phyloP scores from a whole-genome alignment of 495 filamentous ascomycete species.

The Talaromyces ruber region DNA sequence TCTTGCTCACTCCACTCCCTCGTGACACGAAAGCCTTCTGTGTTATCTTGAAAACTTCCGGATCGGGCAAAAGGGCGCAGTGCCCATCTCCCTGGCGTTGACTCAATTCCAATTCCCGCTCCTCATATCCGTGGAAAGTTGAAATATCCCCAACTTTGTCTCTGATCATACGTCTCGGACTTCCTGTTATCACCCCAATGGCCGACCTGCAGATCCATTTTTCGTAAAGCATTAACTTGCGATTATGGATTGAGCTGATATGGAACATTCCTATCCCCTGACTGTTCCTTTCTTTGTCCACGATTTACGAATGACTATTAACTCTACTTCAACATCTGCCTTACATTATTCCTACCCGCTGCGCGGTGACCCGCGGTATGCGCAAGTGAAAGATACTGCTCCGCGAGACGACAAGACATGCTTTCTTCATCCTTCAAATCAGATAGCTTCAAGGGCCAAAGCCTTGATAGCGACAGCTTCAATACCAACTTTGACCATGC shows the following conservation, averaged over 20 bases:
- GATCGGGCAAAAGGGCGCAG: background rate
- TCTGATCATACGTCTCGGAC: background rate
- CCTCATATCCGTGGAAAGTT: background rate
- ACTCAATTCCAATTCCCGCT: background rate
- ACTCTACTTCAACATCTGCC: background rate
- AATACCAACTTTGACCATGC: slow-evolving; percentile 63
- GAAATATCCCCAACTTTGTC: background rate
- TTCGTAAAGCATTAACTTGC: slow-evolving; percentile 7
- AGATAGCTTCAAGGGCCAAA: slow-evolving; percentile 26
- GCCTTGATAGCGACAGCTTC: slow-evolving; percentile 44
- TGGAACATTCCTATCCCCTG: background rate
- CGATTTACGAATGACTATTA: background rate
- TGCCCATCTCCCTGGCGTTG: background rate
- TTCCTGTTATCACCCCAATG: background rate
- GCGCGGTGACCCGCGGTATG: slow-evolving; percentile 19
- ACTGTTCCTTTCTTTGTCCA: background rate
- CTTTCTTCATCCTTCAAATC: slow-evolving; percentile 30
- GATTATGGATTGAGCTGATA: slow-evolving; percentile 4
- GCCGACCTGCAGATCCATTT: background rate
- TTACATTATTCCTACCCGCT: background rate
- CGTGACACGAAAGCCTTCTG: background rate
- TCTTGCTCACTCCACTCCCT: background rate
- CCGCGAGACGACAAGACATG: slow-evolving; percentile 7
- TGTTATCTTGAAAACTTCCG: background rate
- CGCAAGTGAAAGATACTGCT: slow-evolving; percentile 4